A percentile compares a stretch with the other conserved stretches of the same genome.
Conservation (phyloP, 2,329 filamentous ascomycete species). For the Hymenoscyphus repandus region DNA sequence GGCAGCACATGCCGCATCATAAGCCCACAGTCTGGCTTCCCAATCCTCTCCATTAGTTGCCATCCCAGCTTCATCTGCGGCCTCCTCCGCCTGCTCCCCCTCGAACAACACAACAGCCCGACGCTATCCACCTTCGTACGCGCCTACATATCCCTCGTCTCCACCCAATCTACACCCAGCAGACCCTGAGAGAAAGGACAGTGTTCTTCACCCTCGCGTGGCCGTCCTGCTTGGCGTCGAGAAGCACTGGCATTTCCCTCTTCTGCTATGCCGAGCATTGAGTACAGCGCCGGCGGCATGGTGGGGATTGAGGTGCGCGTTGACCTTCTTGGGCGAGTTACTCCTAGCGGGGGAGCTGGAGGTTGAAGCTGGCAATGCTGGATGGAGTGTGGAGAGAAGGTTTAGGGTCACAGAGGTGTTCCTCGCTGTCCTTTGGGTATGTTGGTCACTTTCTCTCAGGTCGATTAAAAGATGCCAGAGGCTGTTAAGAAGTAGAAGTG, state of each 20-base stretch:
- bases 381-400: constrained; percentile 42
- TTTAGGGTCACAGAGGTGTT: constrained; percentile 62
- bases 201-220: constrained; percentile 67
- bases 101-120: constrained; percentile 8
- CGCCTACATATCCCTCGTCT: constrained; percentile 3
- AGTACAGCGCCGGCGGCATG: constrained; percentile 66
- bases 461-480: background rate
- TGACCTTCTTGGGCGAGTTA: constrained; percentile 63
- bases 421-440: constrained; percentile 69
- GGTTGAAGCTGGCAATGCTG: constrained; percentile 23
- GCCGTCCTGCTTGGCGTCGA: constrained; percentile 73
- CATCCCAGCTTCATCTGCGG: constrained; percentile 5
- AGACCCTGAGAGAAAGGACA: constrained; percentile 21
- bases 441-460: constrained; percentile 23
- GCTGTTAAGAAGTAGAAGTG: background rate
- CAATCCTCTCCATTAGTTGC: constrained; percentile 12
- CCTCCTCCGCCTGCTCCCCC: constrained; percentile 2
- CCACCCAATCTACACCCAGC: constrained; percentile 24
- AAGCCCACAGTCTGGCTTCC: constrained; percentile 28
- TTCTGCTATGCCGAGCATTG: constrained; percentile 67
- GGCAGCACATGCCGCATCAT: constrained; percentile 33
- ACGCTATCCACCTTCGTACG: background rate
- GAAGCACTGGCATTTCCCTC: constrained; percentile 64
- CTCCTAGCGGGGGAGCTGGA: constrained; percentile 39
- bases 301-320: constrained; percentile 65